A percentile compares a stretch with the other conserved stretches of the same genome.
phyloP scores from a whole-genome alignment of 805 yeast species.

The Barnettozyma vustinii region DNA sequence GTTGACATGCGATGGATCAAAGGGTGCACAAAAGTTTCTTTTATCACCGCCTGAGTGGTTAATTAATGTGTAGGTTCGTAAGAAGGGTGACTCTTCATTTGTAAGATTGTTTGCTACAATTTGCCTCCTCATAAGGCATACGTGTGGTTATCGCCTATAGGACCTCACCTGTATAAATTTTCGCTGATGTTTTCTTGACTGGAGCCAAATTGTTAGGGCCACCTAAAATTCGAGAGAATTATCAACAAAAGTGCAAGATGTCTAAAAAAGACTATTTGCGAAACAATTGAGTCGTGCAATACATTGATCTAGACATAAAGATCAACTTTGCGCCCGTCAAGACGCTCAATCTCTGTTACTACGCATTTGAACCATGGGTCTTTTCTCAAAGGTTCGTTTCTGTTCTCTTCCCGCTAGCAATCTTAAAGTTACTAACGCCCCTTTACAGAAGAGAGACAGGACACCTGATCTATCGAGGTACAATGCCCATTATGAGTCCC shows the following conservation, averaged over 20 bases:
- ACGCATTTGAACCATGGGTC: neutral
- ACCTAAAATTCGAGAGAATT: neutral
- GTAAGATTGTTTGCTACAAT: neutral
- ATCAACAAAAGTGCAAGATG: neutral
- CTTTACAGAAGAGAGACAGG: conserved; percentile 4
- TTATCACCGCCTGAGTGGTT: too few relatives aligned
- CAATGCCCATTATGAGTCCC: conserved; percentile 4
- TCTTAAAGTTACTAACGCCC: neutral
- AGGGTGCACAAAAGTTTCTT: neutral
- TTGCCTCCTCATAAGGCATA: neutral
- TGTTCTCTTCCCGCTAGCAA: neutral
- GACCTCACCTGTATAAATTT: neutral
- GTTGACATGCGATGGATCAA: neutral
- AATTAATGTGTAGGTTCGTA: neutral
- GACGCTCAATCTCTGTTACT: neutral
- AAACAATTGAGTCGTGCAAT: too few relatives aligned
- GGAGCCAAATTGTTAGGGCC: neutral
- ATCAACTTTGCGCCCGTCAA: neutral
- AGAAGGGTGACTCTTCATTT: neutral
- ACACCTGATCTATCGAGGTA: conserved; percentile 9
- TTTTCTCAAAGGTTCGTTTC: neutral
- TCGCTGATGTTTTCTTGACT: neutral
- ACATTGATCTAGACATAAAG: neutral
- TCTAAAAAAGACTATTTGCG: neutral
- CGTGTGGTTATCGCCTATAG: neutral